phyloP scores from a whole-genome alignment of 2,329 filamentous ascomycete species.

The Penicillium decumbens region DNA sequence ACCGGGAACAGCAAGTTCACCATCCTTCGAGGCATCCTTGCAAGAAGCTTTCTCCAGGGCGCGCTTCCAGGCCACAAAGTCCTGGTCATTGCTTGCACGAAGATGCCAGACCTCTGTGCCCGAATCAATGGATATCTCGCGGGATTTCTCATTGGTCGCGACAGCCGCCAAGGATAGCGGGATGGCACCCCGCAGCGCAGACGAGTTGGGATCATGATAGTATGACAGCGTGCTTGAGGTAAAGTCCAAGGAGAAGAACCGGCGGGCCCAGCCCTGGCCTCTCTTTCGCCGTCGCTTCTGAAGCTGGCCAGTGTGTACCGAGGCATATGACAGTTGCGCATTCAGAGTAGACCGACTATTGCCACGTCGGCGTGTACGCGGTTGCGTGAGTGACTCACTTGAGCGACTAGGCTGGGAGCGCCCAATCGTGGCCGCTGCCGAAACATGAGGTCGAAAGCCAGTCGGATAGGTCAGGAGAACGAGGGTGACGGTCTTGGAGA shows the following conservation, averaged over 20 bases:
- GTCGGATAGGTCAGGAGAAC: slow-evolving; percentile 92
- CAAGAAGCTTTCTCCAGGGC: slow-evolving; percentile 82
- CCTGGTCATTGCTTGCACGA: slow-evolving; percentile 71
- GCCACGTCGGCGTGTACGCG: slow-evolving; percentile 29
- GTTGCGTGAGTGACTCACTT: slow-evolving; percentile 48
- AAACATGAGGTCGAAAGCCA: slow-evolving; percentile 48
- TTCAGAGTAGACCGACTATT: slow-evolving; percentile 27
- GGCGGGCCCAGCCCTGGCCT: slow-evolving; percentile 84
- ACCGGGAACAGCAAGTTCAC: slow-evolving; percentile 19
- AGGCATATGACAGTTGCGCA: slow-evolving; percentile 24
- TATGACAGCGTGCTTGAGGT: slow-evolving; percentile 92
- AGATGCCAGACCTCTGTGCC: slow-evolving; percentile 97
- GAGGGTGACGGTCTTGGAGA: slow-evolving; percentile 90
- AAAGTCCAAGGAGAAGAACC: slow-evolving; percentile 95
- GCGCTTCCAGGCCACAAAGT: slow-evolving; percentile 82
- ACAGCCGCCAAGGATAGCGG: slow-evolving; percentile 87
- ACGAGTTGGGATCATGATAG: slow-evolving; percentile 90
- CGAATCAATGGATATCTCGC: slow-evolving; percentile 94
- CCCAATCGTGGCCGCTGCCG: slow-evolving; percentile 46
- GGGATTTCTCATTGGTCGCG: slow-evolving; percentile 77
- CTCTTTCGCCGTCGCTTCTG: slow-evolving; percentile 89
- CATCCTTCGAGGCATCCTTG: slow-evolving; percentile 40
- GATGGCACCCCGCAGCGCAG: slow-evolving; percentile 84
- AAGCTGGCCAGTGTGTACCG: slow-evolving; percentile 76
- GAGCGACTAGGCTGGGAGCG: slow-evolving; percentile 45